A percentile compares a stretch with the other conserved stretches of the same genome.
phyloP scores from a whole-genome alignment of 2,329 filamentous ascomycete genomes.

The Ceratocystis cacaofunesta region DNA sequence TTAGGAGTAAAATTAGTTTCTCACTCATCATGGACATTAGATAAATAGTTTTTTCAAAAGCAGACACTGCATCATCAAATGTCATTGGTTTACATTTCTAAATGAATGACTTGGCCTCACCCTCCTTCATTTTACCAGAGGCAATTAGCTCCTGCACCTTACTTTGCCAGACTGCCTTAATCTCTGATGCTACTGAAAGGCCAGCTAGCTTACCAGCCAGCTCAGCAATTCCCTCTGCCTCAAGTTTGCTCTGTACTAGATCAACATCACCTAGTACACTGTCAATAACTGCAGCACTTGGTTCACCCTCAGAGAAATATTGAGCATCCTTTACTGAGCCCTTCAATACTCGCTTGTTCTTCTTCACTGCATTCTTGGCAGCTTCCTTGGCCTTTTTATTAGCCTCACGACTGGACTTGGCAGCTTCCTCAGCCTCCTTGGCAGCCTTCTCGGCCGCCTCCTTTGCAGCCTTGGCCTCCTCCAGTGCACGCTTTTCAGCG shows the following conservation, averaged over 20 bases:
- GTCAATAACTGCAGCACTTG: conserved; percentile 66
- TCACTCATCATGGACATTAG: too few relatives aligned
- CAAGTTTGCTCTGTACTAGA: conserved; percentile 71
- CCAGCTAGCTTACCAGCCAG: conserved; percentile 68
- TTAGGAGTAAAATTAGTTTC: too few relatives aligned
- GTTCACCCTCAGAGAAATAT: conserved; percentile 70
- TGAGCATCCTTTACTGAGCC: conserved; percentile 91
- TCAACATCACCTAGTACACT: conserved; percentile 74
- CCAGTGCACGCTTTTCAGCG: conserved; percentile 70
- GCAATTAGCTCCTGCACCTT: conserved; percentile 66
- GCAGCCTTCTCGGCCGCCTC: conserved; percentile 66
- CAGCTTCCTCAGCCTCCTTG: conserved; percentile 72
- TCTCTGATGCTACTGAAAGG: conserved; percentile 64
- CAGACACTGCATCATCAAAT: background rate
- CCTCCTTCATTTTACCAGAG: conserved; percentile 74
- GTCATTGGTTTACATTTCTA: conserved; percentile 19
- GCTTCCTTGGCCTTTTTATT: conserved; percentile 96
- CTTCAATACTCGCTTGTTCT: conserved; percentile 98
- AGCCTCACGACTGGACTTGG: conserved; percentile 70
- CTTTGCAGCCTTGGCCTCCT: conserved; percentile 73
- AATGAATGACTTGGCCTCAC: conserved; percentile 55
- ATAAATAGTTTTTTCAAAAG: too few relatives aligned
- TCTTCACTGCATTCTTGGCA: conserved; percentile 97
- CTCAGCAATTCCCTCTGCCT: conserved; percentile 75
- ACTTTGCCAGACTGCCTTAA: conserved; percentile 67